Evolutionary conservation across 768 basidiomycete genomes (phyloP).

Genomic region (Pulveroboletus sp.): DNA sequence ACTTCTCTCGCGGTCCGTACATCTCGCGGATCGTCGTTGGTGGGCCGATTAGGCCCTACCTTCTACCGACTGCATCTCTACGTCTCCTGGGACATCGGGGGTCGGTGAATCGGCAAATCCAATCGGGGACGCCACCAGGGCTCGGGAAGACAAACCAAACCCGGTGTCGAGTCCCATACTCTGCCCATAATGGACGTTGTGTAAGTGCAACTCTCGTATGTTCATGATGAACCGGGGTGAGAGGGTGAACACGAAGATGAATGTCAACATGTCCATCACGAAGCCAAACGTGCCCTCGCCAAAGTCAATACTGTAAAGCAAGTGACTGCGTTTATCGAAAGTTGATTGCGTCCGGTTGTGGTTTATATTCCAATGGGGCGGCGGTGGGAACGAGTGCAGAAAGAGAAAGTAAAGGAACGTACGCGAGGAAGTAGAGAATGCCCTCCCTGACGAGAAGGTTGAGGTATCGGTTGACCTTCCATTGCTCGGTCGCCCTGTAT

Average conservation of each 20-base stretch:
- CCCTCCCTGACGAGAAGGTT: conserved; percentile 13
- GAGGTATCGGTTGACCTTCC: conserved; percentile 13
- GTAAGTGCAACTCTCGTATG: conserved; percentile 9
- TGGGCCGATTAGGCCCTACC: too few species aligned
- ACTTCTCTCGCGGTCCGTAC: too few species aligned
- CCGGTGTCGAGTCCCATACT: conserved; percentile 7
- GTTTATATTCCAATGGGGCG: not conserved
- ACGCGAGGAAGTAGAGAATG: conserved; percentile 16
- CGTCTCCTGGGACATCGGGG: not conserved
- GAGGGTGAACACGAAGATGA: conserved; percentile 5
- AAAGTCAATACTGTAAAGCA: conserved; percentile 13
- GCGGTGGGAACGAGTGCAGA: too few species aligned
- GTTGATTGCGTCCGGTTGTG: not conserved
- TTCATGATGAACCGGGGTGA: conserved; percentile 18
- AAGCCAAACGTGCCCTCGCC: not conserved
- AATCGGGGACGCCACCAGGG: not conserved
- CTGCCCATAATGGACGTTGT: not conserved
- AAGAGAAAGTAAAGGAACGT: not conserved
- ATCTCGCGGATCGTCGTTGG: too few species aligned
- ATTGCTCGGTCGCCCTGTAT: conserved; percentile 8
- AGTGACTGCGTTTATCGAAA: conserved; percentile 1
- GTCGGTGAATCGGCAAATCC: not conserved
- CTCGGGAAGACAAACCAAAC: conserved; percentile 7
- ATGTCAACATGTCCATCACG: not conserved
- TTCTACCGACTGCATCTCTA: conserved; percentile 6